Conservation (phyloP, 1,139 yeast genomes). For the Wickerhamomyces sp. region DNA sequence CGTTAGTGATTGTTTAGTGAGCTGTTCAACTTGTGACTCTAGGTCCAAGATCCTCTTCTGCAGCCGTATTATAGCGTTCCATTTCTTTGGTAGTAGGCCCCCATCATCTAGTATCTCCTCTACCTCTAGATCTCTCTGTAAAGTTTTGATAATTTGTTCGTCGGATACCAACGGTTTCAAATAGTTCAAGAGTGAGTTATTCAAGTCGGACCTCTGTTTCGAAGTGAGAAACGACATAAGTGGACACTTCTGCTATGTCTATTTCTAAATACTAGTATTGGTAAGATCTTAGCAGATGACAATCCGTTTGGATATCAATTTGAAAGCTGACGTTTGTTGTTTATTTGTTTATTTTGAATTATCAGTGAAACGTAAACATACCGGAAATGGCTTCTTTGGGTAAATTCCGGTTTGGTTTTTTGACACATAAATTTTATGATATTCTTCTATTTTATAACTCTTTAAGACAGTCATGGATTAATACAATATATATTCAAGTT, state of each 20-base stretch:
- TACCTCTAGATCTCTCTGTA: slow-evolving; percentile 16
- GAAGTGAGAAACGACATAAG: slow-evolving; percentile 36
- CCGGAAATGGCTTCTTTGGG: background rate
- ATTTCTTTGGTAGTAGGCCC: slow-evolving; percentile 69
- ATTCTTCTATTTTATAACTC: too few relatives aligned
- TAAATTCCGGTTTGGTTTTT: background rate
- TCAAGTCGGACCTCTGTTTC: slow-evolving; percentile 48
- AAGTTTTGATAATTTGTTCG: slow-evolving; percentile 5
- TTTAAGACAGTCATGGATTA: too few relatives aligned
- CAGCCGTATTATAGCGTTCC: slow-evolving; percentile 80
- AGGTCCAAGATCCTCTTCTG: slow-evolving; percentile 70
- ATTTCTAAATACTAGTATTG: too few relatives aligned
- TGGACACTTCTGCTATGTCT: too few relatives aligned
- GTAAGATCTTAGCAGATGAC: too few relatives aligned
- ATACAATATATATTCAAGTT: too few relatives aligned
- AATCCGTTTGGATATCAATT: too few relatives aligned
- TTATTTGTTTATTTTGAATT: too few relatives aligned
- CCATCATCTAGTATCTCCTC: slow-evolving; percentile 19
- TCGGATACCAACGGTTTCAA: slow-evolving; percentile 31
- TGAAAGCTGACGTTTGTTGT: background rate
- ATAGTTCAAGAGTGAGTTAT: slow-evolving; percentile 54
- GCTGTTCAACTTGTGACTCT: slow-evolving; percentile 27
- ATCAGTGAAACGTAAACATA: background rate
- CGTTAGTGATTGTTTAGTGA: slow-evolving; percentile 11
- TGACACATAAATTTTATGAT: background rate